Evolutionary conservation across 1,139 yeast genomes (phyloP).

Genomic region (Scheffersomyces segobiensis): DNA sequence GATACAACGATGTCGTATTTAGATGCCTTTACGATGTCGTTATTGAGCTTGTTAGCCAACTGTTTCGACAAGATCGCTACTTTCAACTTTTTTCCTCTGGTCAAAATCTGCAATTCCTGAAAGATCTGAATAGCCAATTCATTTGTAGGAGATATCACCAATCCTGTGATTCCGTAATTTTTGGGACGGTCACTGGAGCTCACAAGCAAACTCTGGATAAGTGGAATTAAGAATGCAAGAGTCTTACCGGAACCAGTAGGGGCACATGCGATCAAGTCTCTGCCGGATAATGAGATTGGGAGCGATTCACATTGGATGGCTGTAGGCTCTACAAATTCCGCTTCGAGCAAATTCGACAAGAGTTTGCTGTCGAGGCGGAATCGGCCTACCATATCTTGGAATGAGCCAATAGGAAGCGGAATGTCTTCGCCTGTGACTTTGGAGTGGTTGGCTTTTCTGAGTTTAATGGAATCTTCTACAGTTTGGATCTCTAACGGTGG

Average conservation of each 20-base stretch:
- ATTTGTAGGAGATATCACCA: constrained; percentile 85
- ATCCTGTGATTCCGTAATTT: constrained; percentile 61
- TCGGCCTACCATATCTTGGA: constrained; percentile 71
- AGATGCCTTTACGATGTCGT: constrained; percentile 52
- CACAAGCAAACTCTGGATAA: constrained; percentile 56
- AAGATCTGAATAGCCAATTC: constrained; percentile 87
- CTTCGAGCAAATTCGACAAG: constrained; percentile 62
- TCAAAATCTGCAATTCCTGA: constrained; percentile 62
- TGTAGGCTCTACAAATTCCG: constrained; percentile 83
- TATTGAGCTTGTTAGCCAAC: constrained; percentile 67
- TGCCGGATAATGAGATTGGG: constrained; percentile 61
- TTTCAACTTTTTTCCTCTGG: constrained; percentile 56
- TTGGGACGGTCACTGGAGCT: constrained; percentile 23
- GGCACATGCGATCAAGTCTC: constrained; percentile 85
- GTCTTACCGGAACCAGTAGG: constrained; percentile 96
- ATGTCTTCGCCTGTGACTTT: constrained; percentile 76
- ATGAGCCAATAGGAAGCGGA: constrained; percentile 87
- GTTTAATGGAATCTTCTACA: constrained; percentile 55
- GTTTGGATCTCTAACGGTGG: constrained; percentile 51
- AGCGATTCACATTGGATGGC: constrained; percentile 88
- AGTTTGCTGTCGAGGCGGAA: constrained; percentile 66
- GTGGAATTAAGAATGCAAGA: constrained; percentile 80
- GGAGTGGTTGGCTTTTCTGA: constrained; percentile 57
- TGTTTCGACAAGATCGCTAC: constrained; percentile 75
- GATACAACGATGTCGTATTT: constrained; percentile 82